Conservation (phyloP, 192 early-diverging fungal species). For the Dissophora ornata region DNA sequence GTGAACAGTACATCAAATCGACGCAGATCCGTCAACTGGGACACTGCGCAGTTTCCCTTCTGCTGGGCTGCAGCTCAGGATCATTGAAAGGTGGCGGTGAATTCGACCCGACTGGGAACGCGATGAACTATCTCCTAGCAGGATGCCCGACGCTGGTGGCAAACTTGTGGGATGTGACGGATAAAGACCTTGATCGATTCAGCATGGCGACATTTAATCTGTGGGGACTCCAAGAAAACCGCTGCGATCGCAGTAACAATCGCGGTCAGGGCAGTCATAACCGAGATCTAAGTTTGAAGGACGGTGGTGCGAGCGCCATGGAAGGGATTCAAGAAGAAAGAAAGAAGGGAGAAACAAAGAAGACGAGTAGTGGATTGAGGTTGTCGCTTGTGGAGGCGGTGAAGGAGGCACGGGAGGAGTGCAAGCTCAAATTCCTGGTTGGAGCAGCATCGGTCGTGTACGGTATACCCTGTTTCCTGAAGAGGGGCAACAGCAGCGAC, state of each 20-base stretch:
- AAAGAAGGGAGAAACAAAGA: neutral
- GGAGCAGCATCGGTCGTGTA: slow-evolving; percentile 96
- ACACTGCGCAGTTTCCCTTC: slow-evolving; percentile 79
- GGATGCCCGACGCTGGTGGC: slow-evolving; percentile 89
- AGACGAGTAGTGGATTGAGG: neutral
- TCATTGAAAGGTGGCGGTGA: slow-evolving; percentile 77
- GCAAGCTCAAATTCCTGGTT: slow-evolving; percentile 84
- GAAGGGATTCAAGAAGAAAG: neutral
- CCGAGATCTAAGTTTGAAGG: no score
- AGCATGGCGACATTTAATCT: slow-evolving; percentile 72
- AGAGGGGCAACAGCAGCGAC: neutral
- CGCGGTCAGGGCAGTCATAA: neutral
- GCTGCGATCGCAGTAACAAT: neutral
- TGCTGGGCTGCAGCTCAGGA: slow-evolving; percentile 97
- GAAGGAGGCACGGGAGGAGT: slow-evolving; percentile 66
- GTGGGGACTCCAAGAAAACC: slow-evolving; percentile 73
- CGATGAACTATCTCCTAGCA: slow-evolving; percentile 85
- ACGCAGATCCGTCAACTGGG: slow-evolving; percentile 72
- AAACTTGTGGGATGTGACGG: slow-evolving; percentile 99
- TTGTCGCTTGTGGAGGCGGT: no score
- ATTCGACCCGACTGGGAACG: slow-evolving; percentile 89
- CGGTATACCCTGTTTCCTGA: slow-evolving; percentile 78
- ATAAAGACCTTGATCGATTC: slow-evolving; percentile 94
- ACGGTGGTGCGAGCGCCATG: neutral
- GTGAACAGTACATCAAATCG: slow-evolving; percentile 82